Evolutionary conservation across 2,329 filamentous ascomycete species (phyloP).

Genomic region (Microcyclosporella mali): DNA sequence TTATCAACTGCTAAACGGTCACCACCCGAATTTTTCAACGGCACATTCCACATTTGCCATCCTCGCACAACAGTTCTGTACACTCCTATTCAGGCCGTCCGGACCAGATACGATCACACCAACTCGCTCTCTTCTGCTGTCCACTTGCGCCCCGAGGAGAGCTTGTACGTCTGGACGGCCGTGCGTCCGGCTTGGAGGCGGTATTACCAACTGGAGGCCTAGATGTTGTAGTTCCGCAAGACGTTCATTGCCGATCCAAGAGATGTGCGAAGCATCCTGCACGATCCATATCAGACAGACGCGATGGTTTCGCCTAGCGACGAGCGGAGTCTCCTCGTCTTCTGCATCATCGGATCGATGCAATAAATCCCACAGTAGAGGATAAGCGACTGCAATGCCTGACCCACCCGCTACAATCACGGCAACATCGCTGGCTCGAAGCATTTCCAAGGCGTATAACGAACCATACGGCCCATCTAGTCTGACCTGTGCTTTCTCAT

Average conservation of each 20-base stretch:
- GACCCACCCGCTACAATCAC: slow-evolving; percentile 58
- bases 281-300: slow-evolving; percentile 53
- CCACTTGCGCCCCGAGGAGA: slow-evolving; percentile 38
- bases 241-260: slow-evolving; percentile 49
- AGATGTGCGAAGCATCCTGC: slow-evolving; percentile 47
- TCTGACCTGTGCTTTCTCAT: slow-evolving; percentile 42
- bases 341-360: slow-evolving; percentile 7
- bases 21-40: slow-evolving; percentile 67
- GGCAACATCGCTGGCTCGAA: slow-evolving; percentile 45
- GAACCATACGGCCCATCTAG: slow-evolving; percentile 63
- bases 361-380: slow-evolving; percentile 48
- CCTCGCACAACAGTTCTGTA: slow-evolving; percentile 56
- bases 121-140: slow-evolving; percentile 19
- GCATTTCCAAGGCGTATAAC: slow-evolving; percentile 48
- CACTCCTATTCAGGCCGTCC: slow-evolving; percentile 54
- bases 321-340: neutral
- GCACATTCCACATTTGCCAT: slow-evolving; percentile 46
- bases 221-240: slow-evolving; percentile 44
- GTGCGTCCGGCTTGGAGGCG: slow-evolving; percentile 48
- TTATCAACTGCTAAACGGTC: neutral
- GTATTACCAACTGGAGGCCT: slow-evolving; percentile 50
- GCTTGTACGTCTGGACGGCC: slow-evolving; percentile 49
- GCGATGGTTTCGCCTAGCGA: neutral
- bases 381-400: slow-evolving; percentile 59
- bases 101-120: slow-evolving; percentile 54